These are phyloP conservation scores for Amauroascus niger DNA, from an alignment of 2,329 filamentous ascomycete species.

Conservation along the genomic window DNA sequence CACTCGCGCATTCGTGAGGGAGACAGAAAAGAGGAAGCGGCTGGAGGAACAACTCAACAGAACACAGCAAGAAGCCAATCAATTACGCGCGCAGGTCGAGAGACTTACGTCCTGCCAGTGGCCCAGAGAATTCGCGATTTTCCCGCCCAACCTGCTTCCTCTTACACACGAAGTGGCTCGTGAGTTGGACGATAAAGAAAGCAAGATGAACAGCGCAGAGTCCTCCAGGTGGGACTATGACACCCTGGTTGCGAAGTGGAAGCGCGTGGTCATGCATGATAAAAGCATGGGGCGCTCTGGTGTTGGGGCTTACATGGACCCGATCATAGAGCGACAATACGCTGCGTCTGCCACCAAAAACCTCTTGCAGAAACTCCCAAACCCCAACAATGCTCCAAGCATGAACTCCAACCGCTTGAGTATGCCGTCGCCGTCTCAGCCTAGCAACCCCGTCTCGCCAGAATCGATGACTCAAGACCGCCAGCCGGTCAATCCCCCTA, in stretches of 20 bases:
- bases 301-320: slow-evolving; percentile 9
- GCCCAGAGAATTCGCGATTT: slow-evolving; percentile 41
- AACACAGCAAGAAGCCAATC: slow-evolving; percentile 41
- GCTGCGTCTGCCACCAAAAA: slow-evolving; percentile 4
- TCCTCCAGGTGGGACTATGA: slow-evolving; percentile 41
- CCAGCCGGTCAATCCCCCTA: background rate
- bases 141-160: slow-evolving; percentile 38
- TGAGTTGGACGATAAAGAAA: slow-evolving; percentile 29
- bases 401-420: slow-evolving; percentile 3
- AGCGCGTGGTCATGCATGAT: slow-evolving; percentile 39
- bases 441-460: slow-evolving; percentile 10
- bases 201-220: slow-evolving; percentile 26
- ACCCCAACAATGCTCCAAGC: background rate
- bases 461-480: slow-evolving; percentile 4
- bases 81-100: slow-evolving; percentile 41
- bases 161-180: slow-evolving; percentile 32
- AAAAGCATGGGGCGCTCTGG: slow-evolving; percentile 32
- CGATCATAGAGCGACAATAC: slow-evolving; percentile 1
- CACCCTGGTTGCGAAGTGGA: slow-evolving; percentile 41
- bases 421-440: slow-evolving; percentile 8
- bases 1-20: slow-evolving; percentile 38
- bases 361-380: slow-evolving; percentile 4
- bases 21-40: slow-evolving; percentile 37
- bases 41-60: slow-evolving; percentile 36
- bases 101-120: slow-evolving; percentile 39